Conservation (phyloP, 2,329 filamentous ascomycete species). For the Botrytis galanthina region DNA sequence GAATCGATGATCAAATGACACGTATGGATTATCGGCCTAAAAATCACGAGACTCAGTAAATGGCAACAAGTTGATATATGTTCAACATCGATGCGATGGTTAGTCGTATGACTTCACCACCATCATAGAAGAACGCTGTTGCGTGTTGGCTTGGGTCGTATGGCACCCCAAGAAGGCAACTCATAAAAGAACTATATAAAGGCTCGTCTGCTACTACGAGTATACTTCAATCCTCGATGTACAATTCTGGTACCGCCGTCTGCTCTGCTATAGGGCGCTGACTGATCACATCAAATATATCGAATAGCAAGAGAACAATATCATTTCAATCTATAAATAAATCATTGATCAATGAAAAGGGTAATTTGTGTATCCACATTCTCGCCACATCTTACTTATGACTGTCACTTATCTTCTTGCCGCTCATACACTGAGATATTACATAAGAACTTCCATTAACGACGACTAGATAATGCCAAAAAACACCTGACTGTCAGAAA, state of each 20-base stretch:
- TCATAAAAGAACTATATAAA: not conserved
- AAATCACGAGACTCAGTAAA: not conserved
- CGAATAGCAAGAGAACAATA: not conserved
- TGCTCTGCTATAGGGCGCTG: not conserved
- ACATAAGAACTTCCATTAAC: no score
- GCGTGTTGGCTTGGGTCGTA: not conserved
- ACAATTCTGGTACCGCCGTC: no score
- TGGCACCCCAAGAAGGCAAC: not conserved
- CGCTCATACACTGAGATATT: not conserved
- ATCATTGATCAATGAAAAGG: not conserved
- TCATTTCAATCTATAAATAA: not conserved
- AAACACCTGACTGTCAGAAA: no score
- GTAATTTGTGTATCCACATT: not conserved
- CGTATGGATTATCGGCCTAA: not conserved
- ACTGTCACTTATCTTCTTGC: not conserved
- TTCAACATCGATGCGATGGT: fast-evolving
- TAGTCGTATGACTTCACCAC: fast-evolving
- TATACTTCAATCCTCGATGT: no score
- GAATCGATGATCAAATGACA: not conserved
- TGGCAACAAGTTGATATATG: fast-evolving
- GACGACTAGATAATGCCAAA: not conserved
- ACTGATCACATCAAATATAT: not conserved
- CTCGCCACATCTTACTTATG: not conserved
- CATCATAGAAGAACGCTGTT: not conserved
- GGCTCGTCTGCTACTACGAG: no score